Evolutionary conservation across 495 filamentous ascomycete species (phyloP), one percentile per base, ranked within the genome.

Genomic region (Hypoxylon intermedium): DNA sequence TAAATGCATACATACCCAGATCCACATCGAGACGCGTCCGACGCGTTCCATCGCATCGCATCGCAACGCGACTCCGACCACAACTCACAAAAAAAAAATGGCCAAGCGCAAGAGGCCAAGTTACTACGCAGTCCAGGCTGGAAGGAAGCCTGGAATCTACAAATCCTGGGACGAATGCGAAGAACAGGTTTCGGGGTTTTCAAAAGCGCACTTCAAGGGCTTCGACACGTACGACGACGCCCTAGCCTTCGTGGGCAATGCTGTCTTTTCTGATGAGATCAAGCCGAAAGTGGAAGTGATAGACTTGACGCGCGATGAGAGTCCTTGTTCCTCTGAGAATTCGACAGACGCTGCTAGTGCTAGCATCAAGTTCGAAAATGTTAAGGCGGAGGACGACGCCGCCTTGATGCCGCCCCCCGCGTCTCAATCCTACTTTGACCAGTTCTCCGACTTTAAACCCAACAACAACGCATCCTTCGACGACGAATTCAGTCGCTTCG

Each of bases 341-440:
- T 36, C 42, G 13, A 19, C 31, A 0, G 21, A 13, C 16, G 12
- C 28, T n/a, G n/a, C n/a, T n/a, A 5, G 12, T 26, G 3, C 33
- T 21, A 47, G 11, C 3, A 21, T 53, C 42, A 36, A 42, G 15
- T 20, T 23, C 38, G 65, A n/a, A n/a, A n/a, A n/a, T n/a, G n/a
- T n/a, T n/a, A n/a, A n/a, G n/a, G n/a, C n/a, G n/a, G n/a, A 69
- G 15, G 46, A 54, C 19, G 48, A 36, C 11, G 45, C 16, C n/a
- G 52, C 38, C 3, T 34, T 48, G 4, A 57, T 53, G 41, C 43
- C 53, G 21, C 52, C 57, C 15, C 56, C 54, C 9, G 46, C 70
- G 12, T 71, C 72, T 6, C 72, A 75, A 19, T 74, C 72, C 5
- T 72, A 72, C 37, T 75, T 75, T 42, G 59, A 67, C 21, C 67